Conservation (phyloP, 345 rosid species). For the Boechera retrofracta region DNA sequence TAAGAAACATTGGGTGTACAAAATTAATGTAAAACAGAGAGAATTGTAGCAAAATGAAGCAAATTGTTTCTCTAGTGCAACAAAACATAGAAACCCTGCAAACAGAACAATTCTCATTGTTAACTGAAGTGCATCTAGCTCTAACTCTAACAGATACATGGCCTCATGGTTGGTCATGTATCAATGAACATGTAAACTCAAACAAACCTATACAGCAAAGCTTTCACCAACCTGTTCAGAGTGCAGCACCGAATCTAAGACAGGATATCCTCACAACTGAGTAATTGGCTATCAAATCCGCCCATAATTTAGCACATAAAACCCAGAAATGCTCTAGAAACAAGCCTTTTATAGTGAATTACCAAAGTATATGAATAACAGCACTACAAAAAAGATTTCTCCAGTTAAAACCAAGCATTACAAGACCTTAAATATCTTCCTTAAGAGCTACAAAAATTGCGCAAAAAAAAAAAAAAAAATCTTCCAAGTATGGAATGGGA, state of each 20-base stretch:
- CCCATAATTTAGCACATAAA: neutral
- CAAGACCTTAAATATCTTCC: too few species aligned
- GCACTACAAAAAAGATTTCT: neutral
- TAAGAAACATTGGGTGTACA: slow-evolving; percentile 25
- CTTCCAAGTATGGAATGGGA: neutral
- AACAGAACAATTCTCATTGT: neutral
- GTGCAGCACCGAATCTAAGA: neutral
- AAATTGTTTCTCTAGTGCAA: neutral
- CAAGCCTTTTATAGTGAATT: slow-evolving; percentile 7
- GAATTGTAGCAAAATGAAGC: slow-evolving; percentile 10
- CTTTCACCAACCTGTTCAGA: neutral
- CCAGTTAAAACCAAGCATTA: slow-evolving; percentile 6
- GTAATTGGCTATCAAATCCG: neutral
- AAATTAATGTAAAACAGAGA: slow-evolving; percentile 15
- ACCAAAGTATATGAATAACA: slow-evolving; percentile 5
- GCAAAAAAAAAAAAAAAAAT: too few species aligned
- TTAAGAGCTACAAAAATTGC: too few species aligned
- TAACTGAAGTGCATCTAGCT: neutral
- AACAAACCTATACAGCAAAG: neutral
- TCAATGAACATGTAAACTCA: neutral
- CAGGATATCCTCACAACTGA: neutral
- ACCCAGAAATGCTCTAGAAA: neutral
- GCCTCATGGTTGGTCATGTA: neutral
- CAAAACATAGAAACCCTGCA: slow-evolving; percentile 9
- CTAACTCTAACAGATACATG: too few species aligned